A percentile compares a stretch with the other conserved stretches of the same genome.
Evolutionary conservation across 495 filamentous ascomycete genomes (phyloP).

Genomic region (Recurvomyces mirabilis): DNA sequence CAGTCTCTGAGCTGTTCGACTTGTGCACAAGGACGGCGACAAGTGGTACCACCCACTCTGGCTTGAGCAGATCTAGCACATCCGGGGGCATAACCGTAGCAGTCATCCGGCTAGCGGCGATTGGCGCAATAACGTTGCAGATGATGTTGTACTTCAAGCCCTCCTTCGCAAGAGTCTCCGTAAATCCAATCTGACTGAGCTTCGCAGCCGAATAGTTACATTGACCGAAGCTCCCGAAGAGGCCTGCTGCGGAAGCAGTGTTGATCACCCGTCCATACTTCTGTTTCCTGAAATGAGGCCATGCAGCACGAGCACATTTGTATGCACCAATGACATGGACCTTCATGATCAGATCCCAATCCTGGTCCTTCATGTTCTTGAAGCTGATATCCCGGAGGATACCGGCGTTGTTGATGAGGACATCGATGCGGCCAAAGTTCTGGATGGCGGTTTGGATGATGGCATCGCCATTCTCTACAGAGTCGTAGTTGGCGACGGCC

Average conservation of each 20-base stretch:
- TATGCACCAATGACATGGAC: constrained; percentile 94
- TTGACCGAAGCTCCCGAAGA: constrained; percentile 95
- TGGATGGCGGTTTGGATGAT: constrained; percentile 96
- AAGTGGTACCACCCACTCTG: constrained; percentile 90
- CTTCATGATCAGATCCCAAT: constrained; percentile 90
- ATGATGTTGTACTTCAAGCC: constrained; percentile 97
- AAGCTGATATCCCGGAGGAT: constrained; percentile 95
- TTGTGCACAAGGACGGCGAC: constrained; percentile 85
- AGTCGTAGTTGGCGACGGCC: constrained; percentile 97
- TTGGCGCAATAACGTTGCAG: constrained; percentile 89
- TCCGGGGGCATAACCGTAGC: constrained; percentile 96
- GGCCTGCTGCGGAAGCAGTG: constrained; percentile 86
- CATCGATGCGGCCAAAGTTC: constrained; percentile 82
- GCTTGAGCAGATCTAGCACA: constrained; percentile 75
- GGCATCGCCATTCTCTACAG: constrained; percentile 82
- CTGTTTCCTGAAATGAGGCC: constrained; percentile 97
- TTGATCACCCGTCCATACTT: constrained; percentile 95
- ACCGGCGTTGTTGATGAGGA: constrained; percentile 96
- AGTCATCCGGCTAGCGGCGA: constrained; percentile 95
- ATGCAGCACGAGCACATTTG: constrained; percentile 92
- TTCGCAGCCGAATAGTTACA: constrained; percentile 96
- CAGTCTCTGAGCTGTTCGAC: constrained; percentile 73
- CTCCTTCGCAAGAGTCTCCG: constrained; percentile 95
- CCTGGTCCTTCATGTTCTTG: constrained; percentile 95
- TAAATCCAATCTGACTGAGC: constrained; percentile 92